phyloP scores from a whole-genome alignment of 768 basidiomycete species.

The Gloeopeniophorella convolvens region DNA sequence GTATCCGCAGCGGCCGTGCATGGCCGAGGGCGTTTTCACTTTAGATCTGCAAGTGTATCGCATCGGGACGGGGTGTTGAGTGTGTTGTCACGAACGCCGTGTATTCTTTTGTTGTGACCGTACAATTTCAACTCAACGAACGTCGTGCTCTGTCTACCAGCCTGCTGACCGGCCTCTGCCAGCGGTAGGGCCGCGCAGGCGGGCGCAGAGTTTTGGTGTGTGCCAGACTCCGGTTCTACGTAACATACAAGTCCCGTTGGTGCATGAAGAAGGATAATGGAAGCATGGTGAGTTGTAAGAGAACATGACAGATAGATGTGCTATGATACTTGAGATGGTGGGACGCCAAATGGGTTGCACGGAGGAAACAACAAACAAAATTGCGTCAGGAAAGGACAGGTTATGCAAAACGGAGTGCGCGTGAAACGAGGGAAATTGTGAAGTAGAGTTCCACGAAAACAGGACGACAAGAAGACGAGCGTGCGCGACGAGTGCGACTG shows the following conservation, averaged over 20 bases:
- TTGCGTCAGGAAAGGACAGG: too few relatives aligned
- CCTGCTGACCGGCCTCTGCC: too few relatives aligned
- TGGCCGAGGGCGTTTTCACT: not conserved
- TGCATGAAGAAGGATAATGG: not conserved
- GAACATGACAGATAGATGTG: not conserved
- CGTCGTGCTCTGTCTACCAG: too few relatives aligned
- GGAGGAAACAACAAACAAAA: too few relatives aligned
- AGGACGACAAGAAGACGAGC: not conserved
- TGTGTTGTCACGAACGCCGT: not conserved
- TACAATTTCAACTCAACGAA: too few relatives aligned
- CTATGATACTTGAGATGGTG: too few relatives aligned
- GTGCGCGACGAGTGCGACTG: not conserved
- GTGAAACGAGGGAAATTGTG: not conserved
- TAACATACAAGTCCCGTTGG: conserved; percentile 1
- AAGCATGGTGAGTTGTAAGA: not conserved
- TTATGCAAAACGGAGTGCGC: not conserved
- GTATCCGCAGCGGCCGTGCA: not conserved
- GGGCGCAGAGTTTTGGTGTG: too few relatives aligned
- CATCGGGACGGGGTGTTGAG: not conserved
- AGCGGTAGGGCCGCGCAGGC: too few relatives aligned
- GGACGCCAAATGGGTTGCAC: too few relatives aligned
- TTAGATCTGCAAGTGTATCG: not conserved
- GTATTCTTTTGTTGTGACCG: not conserved
- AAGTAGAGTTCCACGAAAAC: not conserved
- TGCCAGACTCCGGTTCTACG: too few relatives aligned